Base-by-base conservation (phyloP, 2,329 filamentous ascomycete species). In the Fusarium citri region DNA sequence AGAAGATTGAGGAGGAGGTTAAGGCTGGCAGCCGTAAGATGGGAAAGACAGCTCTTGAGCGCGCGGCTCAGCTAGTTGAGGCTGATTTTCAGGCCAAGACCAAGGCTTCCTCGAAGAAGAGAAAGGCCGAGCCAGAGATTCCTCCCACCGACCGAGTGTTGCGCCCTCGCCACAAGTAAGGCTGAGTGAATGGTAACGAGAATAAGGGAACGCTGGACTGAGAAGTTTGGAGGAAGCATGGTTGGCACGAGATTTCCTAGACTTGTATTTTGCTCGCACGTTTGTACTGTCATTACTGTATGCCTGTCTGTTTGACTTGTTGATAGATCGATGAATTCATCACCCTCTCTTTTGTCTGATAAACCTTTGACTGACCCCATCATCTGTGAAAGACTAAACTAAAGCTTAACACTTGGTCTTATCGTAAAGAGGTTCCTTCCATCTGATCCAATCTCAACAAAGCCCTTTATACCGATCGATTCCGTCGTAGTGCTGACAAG, bases 401-500 rank as follows among this genome's bases (percentile, higher is more conserved):
- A 65, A 10, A 65, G 8, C 6, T 66, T 66, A 1, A 28, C 23
- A 14, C 22, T 43, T 5, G 61, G 34, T 6, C 8, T 10, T 14
- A 65, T n/a, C 4, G 7, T 43, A 6, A 66, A 65, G 1, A 66
- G 6, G 14, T 60, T 65, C 4, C 54, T 42, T 0, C 62, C 46
- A 10, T 54, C 42, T 10, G 7, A 2, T 9, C 34, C 14, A 5
- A 11, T 4, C 5, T n/a, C 20, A 6, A 60, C 62, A 2, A 11
- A 20, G 1, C 62, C 60, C 10, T 23, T 40, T 43, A 53, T 26
- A 16, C 75, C 73, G 9, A 78, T 64, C 3, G 71, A 73, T 15
- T 78, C 73, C 1, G 43, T 5, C 0, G 20, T 26, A 3, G 46
- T 25, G 2, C 51, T 55, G 2, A 60, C 69, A 37, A 78, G 66